Base-by-base conservation (phyloP, 2,329 filamentous ascomycete species). In the Bisporella sp. region DNA sequence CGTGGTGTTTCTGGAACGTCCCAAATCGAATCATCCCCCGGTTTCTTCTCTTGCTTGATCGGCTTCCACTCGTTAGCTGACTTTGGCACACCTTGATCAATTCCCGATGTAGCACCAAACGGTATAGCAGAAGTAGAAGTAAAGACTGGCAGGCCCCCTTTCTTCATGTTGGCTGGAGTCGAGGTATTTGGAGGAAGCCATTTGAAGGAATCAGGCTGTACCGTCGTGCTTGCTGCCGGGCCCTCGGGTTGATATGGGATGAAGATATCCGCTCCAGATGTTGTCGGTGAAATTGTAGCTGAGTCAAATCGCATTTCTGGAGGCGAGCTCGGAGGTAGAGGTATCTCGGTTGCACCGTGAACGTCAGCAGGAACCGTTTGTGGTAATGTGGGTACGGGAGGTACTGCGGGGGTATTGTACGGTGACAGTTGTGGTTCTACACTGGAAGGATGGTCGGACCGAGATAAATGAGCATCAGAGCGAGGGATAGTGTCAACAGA, bases 171-270 rank as follows among this genome's bases (percentile, higher is more conserved):
- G 5, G 51, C 45, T 2, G 59, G 54, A 11, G 60, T 62, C 2
- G 51, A 47, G 1, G 58, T 67, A 50, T 76, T 77, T 4, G 76
- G 74, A 11, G 75, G 73, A 29, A 79, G 66, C 77, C 77, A 81
- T 47, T 70, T 71, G 47, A 79, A 64, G 6, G 69, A 64, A 53
- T 72, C 70, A 31, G 68, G 62, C 32, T 65, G 66, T 5, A 65
- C 58, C 12, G 72, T 54, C 1, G 70, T 47, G 4, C 65, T 61
- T 0, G 77, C 69, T 0, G 66, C 53, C 1, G 76, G 73, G 0
- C 77, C 78, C n/a, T 77, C 72, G 0, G 78, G 77, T 52, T 81
- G 74, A 54, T 80, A 81, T 0, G 71, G 70, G 29, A 81, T 68
- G 53, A 81, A 81, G 28, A 74, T 59, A 46, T 75, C 71, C 1